phyloP scores from a whole-genome alignment of 140 eudicot genomes.

The Flaveria floridana region DNA sequence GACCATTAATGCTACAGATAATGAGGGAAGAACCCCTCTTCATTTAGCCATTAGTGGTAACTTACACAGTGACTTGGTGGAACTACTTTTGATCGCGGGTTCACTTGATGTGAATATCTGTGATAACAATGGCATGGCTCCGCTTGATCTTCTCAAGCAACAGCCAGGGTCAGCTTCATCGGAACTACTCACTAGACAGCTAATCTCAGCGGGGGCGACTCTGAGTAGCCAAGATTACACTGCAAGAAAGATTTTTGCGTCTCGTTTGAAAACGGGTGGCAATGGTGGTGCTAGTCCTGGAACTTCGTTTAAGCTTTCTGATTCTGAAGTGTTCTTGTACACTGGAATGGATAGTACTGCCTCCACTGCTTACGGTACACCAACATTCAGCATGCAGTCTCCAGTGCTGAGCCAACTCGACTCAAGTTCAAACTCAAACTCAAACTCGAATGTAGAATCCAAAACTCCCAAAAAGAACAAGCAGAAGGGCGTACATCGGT shows the following conservation, averaged over 20 bases:
- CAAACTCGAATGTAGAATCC: constrained; percentile 27
- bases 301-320: constrained; percentile 65
- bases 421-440: constrained; percentile 32
- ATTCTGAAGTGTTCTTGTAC: constrained; percentile 62
- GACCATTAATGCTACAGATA: constrained; percentile 51
- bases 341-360: constrained; percentile 57
- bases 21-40: constrained; percentile 82
- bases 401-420: constrained; percentile 45
- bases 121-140: constrained; percentile 68
- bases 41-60: constrained; percentile 73
- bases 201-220: constrained; percentile 85
- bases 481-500: constrained; percentile 47
- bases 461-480: constrained; percentile 30
- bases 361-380: constrained; percentile 43
- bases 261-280: constrained; percentile 65
- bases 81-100: constrained; percentile 63
- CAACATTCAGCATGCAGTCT: constrained; percentile 36
- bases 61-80: constrained; percentile 69
- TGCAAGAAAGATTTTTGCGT: constrained; percentile 64
- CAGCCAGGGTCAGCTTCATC: constrained; percentile 75
- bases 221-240: constrained; percentile 62
- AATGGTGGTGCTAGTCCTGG: constrained; percentile 79
- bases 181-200: constrained; percentile 59
- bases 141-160: constrained; percentile 81
- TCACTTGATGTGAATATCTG: constrained; percentile 64